Evolutionary conservation across 805 yeast species (phyloP).

Genomic region (Ascoidea tarda): DNA sequence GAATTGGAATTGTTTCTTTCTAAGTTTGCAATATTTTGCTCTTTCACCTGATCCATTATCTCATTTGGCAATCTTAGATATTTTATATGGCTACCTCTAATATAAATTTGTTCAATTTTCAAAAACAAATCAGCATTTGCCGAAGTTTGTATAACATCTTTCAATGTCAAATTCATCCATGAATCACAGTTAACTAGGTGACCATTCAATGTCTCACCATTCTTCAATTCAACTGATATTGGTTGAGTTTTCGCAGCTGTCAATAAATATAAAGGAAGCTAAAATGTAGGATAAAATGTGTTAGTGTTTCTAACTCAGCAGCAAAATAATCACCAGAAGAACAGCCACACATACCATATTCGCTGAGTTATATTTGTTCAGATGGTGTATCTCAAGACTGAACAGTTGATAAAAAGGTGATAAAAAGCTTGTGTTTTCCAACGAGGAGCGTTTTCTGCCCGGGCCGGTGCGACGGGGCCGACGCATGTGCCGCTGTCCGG

Average conservation of each 20-base stretch:
- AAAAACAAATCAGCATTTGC: conserved; percentile 46
- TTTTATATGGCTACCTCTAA: conserved; percentile 78
- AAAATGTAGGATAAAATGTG: too few relatives aligned
- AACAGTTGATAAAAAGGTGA: too few relatives aligned
- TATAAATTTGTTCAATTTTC: conserved; percentile 60
- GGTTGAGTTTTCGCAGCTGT: conserved; percentile 87
- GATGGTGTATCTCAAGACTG: too few relatives aligned
- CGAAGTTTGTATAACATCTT: conserved; percentile 57
- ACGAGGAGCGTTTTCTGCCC: too few relatives aligned
- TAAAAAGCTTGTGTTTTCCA: too few relatives aligned
- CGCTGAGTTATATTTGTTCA: too few relatives aligned
- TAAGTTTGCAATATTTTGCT: conserved; percentile 38
- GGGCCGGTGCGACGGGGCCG: too few relatives aligned
- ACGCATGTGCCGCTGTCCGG: too few relatives aligned
- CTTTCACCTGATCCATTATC: conserved; percentile 63
- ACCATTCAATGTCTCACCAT: conserved; percentile 84
- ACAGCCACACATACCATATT: too few relatives aligned
- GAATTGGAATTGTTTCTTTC: conserved; percentile 27
- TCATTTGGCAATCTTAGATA: conserved; percentile 64
- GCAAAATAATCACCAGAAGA: too few relatives aligned
- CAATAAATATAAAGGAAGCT: conserved; percentile 85
- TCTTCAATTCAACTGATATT: conserved; percentile 77
- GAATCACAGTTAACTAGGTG: conserved; percentile 75
- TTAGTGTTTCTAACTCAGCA: too few relatives aligned
- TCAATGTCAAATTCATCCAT: conserved; percentile 88